These are phyloP conservation scores for Cornus suecica DNA, from an alignment of 148 eudicot species.

Conservation along the genomic window DNA sequence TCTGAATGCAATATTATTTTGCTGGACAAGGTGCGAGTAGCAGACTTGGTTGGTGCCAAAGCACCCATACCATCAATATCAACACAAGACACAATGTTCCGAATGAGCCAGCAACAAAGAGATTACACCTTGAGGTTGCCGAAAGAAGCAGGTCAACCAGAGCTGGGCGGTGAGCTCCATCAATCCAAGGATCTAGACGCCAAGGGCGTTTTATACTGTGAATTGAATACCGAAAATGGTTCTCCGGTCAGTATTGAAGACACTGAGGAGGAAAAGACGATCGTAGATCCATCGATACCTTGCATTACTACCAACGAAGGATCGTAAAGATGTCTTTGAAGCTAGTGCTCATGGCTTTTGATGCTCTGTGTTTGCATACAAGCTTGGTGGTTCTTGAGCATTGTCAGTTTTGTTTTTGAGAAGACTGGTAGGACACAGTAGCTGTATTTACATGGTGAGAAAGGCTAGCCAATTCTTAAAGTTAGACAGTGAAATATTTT, in stretches of 20 bases:
- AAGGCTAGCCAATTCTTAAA: neutral
- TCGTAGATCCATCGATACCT: constrained; percentile 7
- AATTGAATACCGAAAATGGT: constrained; percentile 31
- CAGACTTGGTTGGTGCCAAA: constrained; percentile 37
- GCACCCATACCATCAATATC: constrained; percentile 18
- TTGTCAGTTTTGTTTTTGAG: constrained; percentile 1
- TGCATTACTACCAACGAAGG: constrained; percentile 7
- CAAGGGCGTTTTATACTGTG: constrained; percentile 40
- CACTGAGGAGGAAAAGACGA: constrained; percentile 17
- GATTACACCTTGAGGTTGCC: neutral
- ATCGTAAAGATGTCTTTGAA: neutral
- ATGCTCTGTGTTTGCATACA: neutral
- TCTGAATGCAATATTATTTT: neutral
- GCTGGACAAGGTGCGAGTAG: constrained; percentile 51
- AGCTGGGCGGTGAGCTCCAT: constrained; percentile 15
- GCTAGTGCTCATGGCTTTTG: neutral
- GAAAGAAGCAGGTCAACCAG: constrained; percentile 17
- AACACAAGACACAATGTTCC: constrained; percentile 10
- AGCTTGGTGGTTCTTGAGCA: neutral
- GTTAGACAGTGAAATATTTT: neutral
- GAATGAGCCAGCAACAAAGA: constrained; percentile 16
- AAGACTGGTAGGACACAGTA: neutral
- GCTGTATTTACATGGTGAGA: constrained; percentile 5
- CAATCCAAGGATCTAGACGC: constrained; percentile 30
- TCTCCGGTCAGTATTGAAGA: constrained; percentile 23